phyloP scores from a whole-genome alignment of 305 asterid species.

The Rubia balearica region DNA sequence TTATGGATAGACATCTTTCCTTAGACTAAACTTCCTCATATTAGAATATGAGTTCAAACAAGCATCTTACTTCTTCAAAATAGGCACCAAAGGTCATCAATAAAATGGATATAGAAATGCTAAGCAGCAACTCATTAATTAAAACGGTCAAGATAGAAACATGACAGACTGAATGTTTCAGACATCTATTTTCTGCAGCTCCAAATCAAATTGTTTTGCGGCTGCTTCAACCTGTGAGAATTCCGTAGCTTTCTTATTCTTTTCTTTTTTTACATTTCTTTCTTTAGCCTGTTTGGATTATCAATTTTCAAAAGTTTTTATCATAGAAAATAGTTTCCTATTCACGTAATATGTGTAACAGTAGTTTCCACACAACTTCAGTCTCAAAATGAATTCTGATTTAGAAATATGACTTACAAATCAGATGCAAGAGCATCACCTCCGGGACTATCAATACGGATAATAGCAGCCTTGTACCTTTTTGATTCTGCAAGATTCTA shows the following conservation, averaged over 20 bases:
- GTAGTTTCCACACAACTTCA: not conserved
- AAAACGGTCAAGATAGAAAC: not conserved
- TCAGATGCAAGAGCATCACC: constrained; percentile 99
- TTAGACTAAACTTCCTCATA: too few relatives aligned
- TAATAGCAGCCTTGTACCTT: constrained; percentile 70
- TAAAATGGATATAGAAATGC: not conserved
- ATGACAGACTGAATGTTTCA: not conserved
- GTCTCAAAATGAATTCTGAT: not conserved
- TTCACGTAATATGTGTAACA: not conserved
- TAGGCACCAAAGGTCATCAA: constrained; percentile 1
- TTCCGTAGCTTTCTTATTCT: not conserved
- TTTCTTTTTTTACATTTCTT: not conserved
- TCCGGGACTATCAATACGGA: constrained; percentile 96
- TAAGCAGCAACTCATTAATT: not conserved
- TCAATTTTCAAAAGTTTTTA: not conserved
- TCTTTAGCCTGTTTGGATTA: not conserved
- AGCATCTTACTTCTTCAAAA: constrained; percentile 1
- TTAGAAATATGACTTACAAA: constrained; percentile 49
- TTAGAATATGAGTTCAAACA: not conserved
- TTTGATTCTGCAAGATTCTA: constrained; percentile 59
- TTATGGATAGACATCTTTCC: too few relatives aligned
- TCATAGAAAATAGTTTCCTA: not conserved
- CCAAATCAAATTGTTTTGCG: not conserved
- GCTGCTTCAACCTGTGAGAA: not conserved
- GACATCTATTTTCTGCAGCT: not conserved